A percentile compares a stretch with the other conserved stretches of the same genome.
phyloP scores from a whole-genome alignment of 2,329 filamentous ascomycete species.

The Verticillium zaregamsianum region DNA sequence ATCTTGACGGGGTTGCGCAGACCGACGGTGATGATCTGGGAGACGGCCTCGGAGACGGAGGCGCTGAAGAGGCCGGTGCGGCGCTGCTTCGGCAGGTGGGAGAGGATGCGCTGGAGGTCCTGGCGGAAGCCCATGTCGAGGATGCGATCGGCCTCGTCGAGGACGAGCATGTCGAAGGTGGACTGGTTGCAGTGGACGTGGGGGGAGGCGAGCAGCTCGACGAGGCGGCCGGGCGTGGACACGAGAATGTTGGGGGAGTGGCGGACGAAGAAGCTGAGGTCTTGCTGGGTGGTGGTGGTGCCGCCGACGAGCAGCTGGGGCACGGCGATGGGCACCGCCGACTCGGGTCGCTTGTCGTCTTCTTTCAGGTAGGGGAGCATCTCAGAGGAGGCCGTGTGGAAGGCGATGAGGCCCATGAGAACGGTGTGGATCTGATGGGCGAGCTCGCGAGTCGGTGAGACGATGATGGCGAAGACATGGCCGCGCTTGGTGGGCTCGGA shows the following conservation, averaged over 20 bases:
- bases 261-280: conserved; percentile 79
- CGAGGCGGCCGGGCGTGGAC: conserved; percentile 82
- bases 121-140: conserved; percentile 93
- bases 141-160: conserved; percentile 91
- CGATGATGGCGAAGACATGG: conserved; percentile 84
- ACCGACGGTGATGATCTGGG: conserved; percentile 87
- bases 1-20: conserved; percentile 93
- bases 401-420: conserved; percentile 70
- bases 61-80: conserved; percentile 93
- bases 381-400: conserved; percentile 76
- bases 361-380: conserved; percentile 49
- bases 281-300: conserved; percentile 72
- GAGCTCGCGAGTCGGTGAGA: conserved; percentile 90
- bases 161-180: conserved; percentile 84
- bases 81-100: conserved; percentile 83
- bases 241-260: conserved; percentile 85
- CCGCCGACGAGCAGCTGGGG: conserved; percentile 89
- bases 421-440: conserved; percentile 87
- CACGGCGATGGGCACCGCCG: conserved; percentile 54
- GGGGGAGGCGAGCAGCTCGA: conserved; percentile 80
- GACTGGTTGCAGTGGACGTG: conserved; percentile 86
- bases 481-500: conserved; percentile 84
- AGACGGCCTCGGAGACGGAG: conserved; percentile 90
- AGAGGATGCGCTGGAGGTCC: conserved; percentile 81
- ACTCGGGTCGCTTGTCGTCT: conserved; percentile 50